Percentiles rank a stretch among this genome's conserved stretches.
These are phyloP conservation scores for Annulohypoxylon nitens DNA, from an alignment of 495 filamentous ascomycete species.

Conservation along the genomic window DNA sequence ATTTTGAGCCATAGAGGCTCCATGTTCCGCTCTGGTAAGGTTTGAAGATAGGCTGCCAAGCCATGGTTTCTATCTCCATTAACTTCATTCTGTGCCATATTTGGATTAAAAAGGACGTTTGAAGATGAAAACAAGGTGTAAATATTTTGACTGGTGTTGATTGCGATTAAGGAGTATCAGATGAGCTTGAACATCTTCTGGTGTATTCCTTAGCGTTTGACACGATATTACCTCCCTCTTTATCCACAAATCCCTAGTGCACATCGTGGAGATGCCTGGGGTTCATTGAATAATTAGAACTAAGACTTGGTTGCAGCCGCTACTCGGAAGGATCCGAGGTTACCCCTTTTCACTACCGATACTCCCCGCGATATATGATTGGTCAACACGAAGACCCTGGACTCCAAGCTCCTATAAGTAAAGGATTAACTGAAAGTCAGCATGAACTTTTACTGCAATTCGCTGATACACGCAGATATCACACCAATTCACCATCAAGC, in stretches of 20 bases:
- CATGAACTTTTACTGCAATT: background rate
- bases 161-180: background rate
- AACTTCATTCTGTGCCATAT: background rate
- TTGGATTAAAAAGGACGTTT: background rate
- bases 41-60: background rate
- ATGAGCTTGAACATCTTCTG: background rate
- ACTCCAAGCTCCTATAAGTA: background rate
- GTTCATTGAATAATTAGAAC: background rate
- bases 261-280: background rate
- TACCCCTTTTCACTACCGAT: background rate
- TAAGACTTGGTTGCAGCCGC: no score
- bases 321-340: background rate
- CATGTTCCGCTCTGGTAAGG: conserved; percentile 6
- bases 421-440: background rate
- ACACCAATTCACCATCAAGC: background rate
- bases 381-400: background rate
- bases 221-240: background rate
- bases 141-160: background rate
- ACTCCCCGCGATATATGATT: conserved; percentile 11
- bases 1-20: conserved; percentile 10
- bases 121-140: background rate
- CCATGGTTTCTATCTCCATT: background rate
- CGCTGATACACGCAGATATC: background rate
- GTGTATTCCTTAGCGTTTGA: background rate
- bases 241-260: background rate